These are phyloP conservation scores for Cokeromyces recurvatus DNA, from an alignment of 371 early-diverging fungal genomes.

Conservation along the genomic window DNA sequence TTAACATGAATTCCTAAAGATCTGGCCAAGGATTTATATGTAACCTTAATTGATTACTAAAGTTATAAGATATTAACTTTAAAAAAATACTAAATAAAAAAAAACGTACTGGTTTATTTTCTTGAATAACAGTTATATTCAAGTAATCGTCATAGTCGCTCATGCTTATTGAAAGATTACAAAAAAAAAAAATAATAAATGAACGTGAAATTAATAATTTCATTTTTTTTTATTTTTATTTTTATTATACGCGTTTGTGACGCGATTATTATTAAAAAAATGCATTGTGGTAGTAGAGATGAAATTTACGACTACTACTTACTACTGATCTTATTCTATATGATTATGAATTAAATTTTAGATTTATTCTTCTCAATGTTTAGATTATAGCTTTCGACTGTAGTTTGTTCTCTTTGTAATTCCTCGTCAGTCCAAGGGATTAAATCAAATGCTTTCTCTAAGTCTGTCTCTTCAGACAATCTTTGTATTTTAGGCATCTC, in stretches of 20 bases:
- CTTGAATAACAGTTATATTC: constrained; percentile 9
- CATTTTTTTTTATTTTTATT: too few species aligned
- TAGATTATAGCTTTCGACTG: too few species aligned
- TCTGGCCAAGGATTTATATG: constrained; percentile 16
- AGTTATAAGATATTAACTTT: too few species aligned
- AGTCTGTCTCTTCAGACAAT: background rate
- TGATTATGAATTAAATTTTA: too few species aligned
- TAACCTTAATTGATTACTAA: constrained; percentile 7
- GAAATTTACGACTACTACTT: too few species aligned
- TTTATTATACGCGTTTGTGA: background rate
- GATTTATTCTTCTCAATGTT: too few species aligned
- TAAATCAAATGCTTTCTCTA: constrained; percentile 4
- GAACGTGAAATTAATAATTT: too few species aligned
- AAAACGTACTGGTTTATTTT: constrained; percentile 17
- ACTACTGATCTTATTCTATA: too few species aligned
- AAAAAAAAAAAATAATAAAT: too few species aligned
- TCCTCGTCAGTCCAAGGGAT: constrained; percentile 26
- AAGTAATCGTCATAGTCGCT: constrained; percentile 12
- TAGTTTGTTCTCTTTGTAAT: constrained; percentile 8
- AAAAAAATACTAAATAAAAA: background rate
- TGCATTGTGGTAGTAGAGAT: too few species aligned
- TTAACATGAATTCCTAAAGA: constrained; percentile 11
- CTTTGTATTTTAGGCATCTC: background rate
- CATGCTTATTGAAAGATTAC: background rate
- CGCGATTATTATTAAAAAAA: background rate